Percentiles rank a stretch among this genome's conserved stretches.
These are phyloP conservation scores for Tetraselmis striata DNA, from an alignment of 139 green algal genomes.

Conservation along the genomic window DNA sequence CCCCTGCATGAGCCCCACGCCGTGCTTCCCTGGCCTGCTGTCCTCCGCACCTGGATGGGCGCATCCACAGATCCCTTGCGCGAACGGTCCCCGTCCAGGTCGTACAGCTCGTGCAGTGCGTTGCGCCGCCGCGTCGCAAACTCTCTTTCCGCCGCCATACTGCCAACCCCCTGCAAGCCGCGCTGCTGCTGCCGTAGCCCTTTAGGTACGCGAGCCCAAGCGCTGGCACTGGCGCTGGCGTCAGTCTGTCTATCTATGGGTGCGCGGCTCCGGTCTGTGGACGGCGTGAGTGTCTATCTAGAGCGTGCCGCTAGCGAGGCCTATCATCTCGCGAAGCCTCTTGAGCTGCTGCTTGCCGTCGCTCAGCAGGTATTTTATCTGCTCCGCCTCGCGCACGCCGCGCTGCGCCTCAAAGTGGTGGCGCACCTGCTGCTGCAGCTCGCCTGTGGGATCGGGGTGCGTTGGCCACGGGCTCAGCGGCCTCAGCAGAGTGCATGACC, in stretches of 20 bases:
- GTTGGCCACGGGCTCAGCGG: not conserved
- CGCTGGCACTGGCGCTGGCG: not conserved
- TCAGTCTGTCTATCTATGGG: no score
- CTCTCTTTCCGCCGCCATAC: not conserved
- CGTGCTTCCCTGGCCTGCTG: no score
- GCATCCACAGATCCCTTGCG: constrained; percentile 58
- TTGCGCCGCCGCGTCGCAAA: not conserved
- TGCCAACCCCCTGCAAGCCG: not conserved
- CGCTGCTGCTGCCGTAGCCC: constrained; percentile 5
- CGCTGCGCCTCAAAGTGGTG: constrained; percentile 27
- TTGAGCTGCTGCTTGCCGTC: constrained; percentile 37
- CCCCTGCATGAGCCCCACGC: no score
- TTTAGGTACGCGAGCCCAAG: not conserved
- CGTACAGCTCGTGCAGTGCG: constrained; percentile 3
- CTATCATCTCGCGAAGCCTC: constrained; percentile 33
- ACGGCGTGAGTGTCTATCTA: no score
- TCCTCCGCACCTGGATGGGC: constrained; percentile 28
- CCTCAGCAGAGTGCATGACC: not conserved
- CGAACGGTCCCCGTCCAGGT: constrained; percentile 50
- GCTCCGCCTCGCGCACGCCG: constrained; percentile 6
- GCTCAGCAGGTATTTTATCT: constrained; percentile 47
- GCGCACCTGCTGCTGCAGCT: constrained; percentile 26
- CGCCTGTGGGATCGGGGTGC: constrained; percentile 9
- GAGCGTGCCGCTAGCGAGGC: constrained; percentile 5
- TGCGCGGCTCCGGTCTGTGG: no score